Conservation (phyloP, 2,329 filamentous ascomycete genomes). For the Phyllosticta citriasiana region DNA sequence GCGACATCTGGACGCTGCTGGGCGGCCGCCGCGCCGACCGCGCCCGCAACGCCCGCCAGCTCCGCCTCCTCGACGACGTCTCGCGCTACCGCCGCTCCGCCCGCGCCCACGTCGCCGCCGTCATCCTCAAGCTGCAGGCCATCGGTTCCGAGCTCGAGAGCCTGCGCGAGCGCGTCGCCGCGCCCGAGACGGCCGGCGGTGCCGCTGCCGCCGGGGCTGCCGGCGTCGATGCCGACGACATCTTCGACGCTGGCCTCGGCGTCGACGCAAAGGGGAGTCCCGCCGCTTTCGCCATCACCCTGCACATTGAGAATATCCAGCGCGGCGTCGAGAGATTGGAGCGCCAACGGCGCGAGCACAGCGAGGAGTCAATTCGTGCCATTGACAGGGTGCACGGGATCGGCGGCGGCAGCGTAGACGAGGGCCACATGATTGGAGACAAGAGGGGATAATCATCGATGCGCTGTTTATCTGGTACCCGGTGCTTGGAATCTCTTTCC, state of each 20-base stretch:
- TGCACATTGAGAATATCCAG: conserved; percentile 68
- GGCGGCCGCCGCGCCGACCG: conserved; percentile 57
- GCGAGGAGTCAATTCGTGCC: background rate
- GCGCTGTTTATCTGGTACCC: background rate
- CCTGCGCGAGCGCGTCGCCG: conserved; percentile 58
- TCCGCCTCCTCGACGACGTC: conserved; percentile 57
- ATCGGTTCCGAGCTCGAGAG: conserved; percentile 64
- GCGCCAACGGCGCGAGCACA: conserved; percentile 50
- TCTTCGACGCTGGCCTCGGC: background rate
- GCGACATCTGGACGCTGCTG: conserved; percentile 62
- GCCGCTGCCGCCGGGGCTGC: conserved; percentile 14
- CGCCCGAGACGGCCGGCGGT: conserved; percentile 46
- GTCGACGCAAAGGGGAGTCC: background rate
- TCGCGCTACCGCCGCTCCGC: conserved; percentile 55
- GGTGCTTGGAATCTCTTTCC: background rate
- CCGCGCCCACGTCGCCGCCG: conserved; percentile 56
- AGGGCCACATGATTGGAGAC: background rate
- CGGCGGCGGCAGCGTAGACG: background rate
- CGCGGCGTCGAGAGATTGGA: conserved; percentile 63
- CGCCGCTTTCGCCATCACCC: conserved; percentile 44
- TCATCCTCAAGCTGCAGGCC: conserved; percentile 62
- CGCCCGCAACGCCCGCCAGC: conserved; percentile 52
- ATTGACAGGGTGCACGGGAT: background rate
- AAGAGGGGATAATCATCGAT: background rate
- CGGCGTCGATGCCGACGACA: conserved; percentile 29